A percentile compares a stretch with the other conserved stretches of the same genome.
Conservation (phyloP, 2,329 filamentous ascomycete species). For the Fusarium duplospermum region DNA sequence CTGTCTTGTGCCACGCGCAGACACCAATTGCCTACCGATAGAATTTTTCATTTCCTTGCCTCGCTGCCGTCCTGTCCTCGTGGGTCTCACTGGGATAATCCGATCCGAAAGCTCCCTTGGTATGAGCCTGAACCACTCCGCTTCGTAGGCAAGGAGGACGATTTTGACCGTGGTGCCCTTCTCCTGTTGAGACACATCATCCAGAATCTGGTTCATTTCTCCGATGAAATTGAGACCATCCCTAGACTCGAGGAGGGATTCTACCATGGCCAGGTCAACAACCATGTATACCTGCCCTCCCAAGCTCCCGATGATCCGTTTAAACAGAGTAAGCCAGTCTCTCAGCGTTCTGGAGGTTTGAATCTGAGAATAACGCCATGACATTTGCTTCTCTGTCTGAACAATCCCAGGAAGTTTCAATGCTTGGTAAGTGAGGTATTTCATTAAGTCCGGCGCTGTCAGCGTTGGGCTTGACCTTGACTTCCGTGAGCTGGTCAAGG, state of each 20-base stretch:
- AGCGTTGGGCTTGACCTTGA: background rate
- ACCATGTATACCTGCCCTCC: conserved; percentile 5
- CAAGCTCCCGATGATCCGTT: background rate
- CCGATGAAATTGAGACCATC: background rate
- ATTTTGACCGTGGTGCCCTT: background rate
- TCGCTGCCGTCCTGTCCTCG: background rate
- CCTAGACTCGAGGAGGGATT: accelerated
- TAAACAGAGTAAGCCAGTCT: conserved; percentile 1
- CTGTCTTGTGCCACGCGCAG: background rate
- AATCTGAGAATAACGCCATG: background rate
- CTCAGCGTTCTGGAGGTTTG: background rate
- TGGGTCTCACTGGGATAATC: background rate
- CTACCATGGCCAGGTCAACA: background rate
- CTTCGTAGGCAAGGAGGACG: background rate
- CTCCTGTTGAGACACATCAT: accelerated
- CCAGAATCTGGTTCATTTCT: background rate
- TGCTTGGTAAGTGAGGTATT: conserved; percentile 13
- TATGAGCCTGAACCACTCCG: background rate
- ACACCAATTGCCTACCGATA: background rate
- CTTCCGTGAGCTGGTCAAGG: background rate
- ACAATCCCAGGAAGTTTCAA: background rate
- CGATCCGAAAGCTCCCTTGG: background rate
- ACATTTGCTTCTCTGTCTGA: conserved; percentile 6
- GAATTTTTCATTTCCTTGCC: background rate
- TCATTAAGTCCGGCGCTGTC: background rate